Evolutionary conservation across 2,329 filamentous ascomycete species (phyloP), one percentile per base, ranked within the genome.

Genomic region (Colletotrichum tropicale): DNA sequence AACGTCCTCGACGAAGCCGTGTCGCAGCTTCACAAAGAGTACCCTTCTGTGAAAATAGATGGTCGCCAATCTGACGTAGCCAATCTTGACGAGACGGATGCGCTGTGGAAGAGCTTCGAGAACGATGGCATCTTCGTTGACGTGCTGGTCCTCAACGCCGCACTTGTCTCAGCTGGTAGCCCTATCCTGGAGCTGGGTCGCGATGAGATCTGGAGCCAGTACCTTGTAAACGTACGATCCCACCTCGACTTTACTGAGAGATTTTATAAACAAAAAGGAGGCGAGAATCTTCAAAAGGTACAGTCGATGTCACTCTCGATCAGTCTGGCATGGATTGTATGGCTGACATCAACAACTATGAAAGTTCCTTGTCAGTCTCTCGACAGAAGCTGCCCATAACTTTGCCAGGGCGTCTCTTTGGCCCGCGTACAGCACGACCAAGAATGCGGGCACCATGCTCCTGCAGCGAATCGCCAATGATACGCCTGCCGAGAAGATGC

Each of bases 391-490:
- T 4, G 80, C 82, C 13, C 83, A 87, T 68, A 58, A 81, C 15
- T 82, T 79, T 60, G 76, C 74, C 18, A 70, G 77, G 10, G 77
- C 78, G 0, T 30, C 69, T 6, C 43, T 78, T 2, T 78, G 79
- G 6, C 80, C 81, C 12, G 38, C 62, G 8, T 2, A 79, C 76
- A 3, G 80, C 3, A 65, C 86, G 24, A 85, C 84, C 28, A 88
- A 88, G 78, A 82, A 81, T 21, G 78, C 85, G 0, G 81, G 81
- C 0, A 82, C 85, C 0, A 74, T 84, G 12, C 75, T 83, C 8
- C 75, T 88, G 43, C 85, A 88, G 79, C 75, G 82, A 38, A 80
- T 87, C 10, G 85, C 86, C 6, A 78, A 82, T n/a, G 85, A 86
- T 7, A 79, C 80, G 0, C 66, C 80, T 1, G 71, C 81, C 0